phyloP scores from a whole-genome alignment of 768 basidiomycete genomes.

The Suillus plorans region DNA sequence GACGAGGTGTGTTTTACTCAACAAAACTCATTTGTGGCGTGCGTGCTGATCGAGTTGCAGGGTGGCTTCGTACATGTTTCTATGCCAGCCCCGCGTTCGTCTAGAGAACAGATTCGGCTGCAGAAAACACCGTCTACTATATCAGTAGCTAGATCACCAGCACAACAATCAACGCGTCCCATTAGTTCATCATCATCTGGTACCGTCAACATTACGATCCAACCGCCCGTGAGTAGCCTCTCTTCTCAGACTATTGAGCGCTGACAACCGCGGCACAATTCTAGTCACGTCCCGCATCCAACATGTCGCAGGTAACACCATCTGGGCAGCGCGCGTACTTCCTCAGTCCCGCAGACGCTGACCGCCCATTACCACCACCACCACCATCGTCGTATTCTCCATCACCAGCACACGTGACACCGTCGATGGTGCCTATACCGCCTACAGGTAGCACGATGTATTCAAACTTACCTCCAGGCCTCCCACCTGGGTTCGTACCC shows the following conservation, averaged over 20 bases:
- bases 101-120: constrained; percentile 20
- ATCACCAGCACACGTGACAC: not conserved
- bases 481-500: constrained; percentile 40
- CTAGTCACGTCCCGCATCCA: constrained; percentile 25
- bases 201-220: constrained; percentile 32
- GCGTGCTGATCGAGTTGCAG: constrained; percentile 11
- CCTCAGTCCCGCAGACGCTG: constrained; percentile 42
- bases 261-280: not conserved
- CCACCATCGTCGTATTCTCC: constrained; percentile 3
- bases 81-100: constrained; percentile 29
- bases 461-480: constrained; percentile 27
- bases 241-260: not conserved
- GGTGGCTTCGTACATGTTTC: constrained; percentile 36
- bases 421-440: constrained; percentile 9
- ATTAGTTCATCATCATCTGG: constrained; percentile 30
- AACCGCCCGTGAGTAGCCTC: constrained; percentile 29
- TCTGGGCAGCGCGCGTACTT: constrained; percentile 27
- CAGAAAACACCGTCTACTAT: not conserved
- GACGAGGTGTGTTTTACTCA: constrained; percentile 29
- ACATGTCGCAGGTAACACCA: constrained; percentile 27
- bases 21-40: not conserved
- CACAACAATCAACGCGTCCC: constrained; percentile 20
- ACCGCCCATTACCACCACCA: constrained; percentile 34
- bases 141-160: not conserved
- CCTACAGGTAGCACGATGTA: constrained; percentile 15